These are phyloP conservation scores for Teratosphaeriaceae sp. DNA, from an alignment of 2,329 filamentous ascomycete species.

Conservation along the genomic window DNA sequence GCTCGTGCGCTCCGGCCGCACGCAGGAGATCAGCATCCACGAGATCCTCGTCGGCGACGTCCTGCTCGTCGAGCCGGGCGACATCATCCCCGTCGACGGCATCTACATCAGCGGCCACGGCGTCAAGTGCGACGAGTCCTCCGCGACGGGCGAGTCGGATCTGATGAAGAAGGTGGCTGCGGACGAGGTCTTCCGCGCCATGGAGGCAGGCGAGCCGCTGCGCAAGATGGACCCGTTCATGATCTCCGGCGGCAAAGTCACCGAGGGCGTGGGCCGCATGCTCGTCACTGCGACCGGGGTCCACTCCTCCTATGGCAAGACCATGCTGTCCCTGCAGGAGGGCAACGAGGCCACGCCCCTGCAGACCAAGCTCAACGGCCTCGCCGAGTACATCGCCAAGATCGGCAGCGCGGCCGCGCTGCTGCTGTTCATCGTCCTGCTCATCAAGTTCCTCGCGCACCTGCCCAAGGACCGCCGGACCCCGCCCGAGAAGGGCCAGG, in stretches of 20 bases:
- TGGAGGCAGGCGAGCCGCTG: slow-evolving; percentile 54
- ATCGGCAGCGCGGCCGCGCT: slow-evolving; percentile 70
- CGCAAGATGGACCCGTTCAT: slow-evolving; percentile 76
- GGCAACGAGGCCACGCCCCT: slow-evolving; percentile 72
- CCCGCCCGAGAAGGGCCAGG: slow-evolving; percentile 69
- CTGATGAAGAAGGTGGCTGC: slow-evolving; percentile 60
- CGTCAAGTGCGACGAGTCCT: slow-evolving; percentile 66
- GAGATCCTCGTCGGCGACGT: slow-evolving; percentile 70
- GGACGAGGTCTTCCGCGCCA: slow-evolving; percentile 59
- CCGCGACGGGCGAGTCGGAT: slow-evolving; percentile 69
- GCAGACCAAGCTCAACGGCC: slow-evolving; percentile 67
- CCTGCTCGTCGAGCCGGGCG: slow-evolving; percentile 65
- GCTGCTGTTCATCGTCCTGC: slow-evolving; percentile 73
- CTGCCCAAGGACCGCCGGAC: slow-evolving; percentile 49
- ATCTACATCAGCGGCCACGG: slow-evolving; percentile 64
- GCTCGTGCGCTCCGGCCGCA: slow-evolving; percentile 66
- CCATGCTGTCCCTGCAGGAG: slow-evolving; percentile 69
- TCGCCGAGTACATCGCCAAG: slow-evolving; percentile 76
- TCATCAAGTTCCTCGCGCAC: slow-evolving; percentile 75
- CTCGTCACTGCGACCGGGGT: slow-evolving; percentile 68
- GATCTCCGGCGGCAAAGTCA: slow-evolving; percentile 76
- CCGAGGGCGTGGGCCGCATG: slow-evolving; percentile 68
- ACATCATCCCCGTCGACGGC: slow-evolving; percentile 66
- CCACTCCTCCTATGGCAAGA: slow-evolving; percentile 69
- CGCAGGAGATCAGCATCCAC: slow-evolving; percentile 61